Evolutionary conservation across 2,329 filamentous ascomycete species (phyloP).

Genomic region (Fusarium fracticaudum): DNA sequence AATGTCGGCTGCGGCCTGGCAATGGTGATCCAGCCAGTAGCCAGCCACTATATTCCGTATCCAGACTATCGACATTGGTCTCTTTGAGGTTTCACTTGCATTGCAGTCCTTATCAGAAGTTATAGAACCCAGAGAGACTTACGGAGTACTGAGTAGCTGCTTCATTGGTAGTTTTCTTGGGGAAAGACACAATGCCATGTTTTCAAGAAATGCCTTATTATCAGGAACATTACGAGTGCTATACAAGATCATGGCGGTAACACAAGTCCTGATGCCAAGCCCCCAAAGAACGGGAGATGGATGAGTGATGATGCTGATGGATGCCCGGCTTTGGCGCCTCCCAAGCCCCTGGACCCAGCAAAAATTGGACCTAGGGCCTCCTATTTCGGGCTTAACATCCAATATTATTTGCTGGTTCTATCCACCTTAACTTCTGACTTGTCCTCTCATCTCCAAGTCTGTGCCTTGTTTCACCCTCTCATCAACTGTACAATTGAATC

Average conservation of each 20-base stretch:
- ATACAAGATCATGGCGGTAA: background rate
- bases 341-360: conserved; percentile 36
- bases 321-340: conserved; percentile 30
- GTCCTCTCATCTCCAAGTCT: conserved; percentile 40
- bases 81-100: background rate
- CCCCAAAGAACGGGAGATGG: background rate
- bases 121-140: background rate
- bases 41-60: conserved; percentile 4
- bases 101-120: background rate
- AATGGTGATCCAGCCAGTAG: background rate
- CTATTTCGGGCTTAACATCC: conserved; percentile 24
- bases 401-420: conserved; percentile 27
- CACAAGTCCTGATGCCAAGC: conserved; percentile 14
- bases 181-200: background rate
- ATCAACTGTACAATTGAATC: conserved; percentile 26
- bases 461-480: conserved; percentile 34
- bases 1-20: conserved; percentile 26
- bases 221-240: conserved; percentile 4
- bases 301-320: conserved; percentile 10
- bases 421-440: conserved; percentile 32
- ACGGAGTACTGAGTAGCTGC: background rate
- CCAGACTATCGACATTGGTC: conserved; percentile 2
- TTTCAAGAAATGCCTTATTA: conserved; percentile 8
- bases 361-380: conserved; percentile 34
- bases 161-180: background rate